These are phyloP conservation scores for Lithospermum erythrorhizon DNA, from an alignment of 257 asterid genomes.

Conservation along the genomic window DNA sequence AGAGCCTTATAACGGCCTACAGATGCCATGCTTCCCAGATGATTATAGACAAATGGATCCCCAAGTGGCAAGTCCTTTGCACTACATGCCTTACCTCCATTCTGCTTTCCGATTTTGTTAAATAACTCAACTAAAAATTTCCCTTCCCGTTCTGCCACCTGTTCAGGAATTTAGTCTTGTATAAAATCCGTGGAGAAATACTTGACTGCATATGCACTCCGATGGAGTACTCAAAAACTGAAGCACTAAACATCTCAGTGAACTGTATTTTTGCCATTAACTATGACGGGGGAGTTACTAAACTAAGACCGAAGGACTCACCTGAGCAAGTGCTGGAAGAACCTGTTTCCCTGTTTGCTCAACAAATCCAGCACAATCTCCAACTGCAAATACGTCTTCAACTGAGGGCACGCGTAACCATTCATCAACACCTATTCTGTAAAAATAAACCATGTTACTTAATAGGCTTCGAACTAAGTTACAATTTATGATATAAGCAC, in stretches of 20 bases:
- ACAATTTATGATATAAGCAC: too few relatives aligned
- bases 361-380: slow-evolving; percentile 89
- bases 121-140: slow-evolving; percentile 63
- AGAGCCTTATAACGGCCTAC: slow-evolving; percentile 87
- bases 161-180: slow-evolving; percentile 4
- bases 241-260: too few relatives aligned
- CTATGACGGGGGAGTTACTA: too few relatives aligned
- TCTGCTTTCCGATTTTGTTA: slow-evolving; percentile 37
- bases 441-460: not conserved
- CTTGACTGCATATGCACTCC: not conserved
- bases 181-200: not conserved
- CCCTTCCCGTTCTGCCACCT: slow-evolving; percentile 97
- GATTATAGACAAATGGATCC: slow-evolving; percentile 68
- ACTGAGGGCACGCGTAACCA: slow-evolving; percentile 76
- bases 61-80: slow-evolving; percentile 56
- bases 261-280: too few relatives aligned
- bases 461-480: not conserved
- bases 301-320: slow-evolving; percentile 7
- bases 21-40: slow-evolving; percentile 92
- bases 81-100: slow-evolving; percentile 61
- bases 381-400: slow-evolving; percentile 81
- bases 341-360: slow-evolving; percentile 70
- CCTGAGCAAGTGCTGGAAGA: slow-evolving; percentile 97
- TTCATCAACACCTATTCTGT: slow-evolving; percentile 81
- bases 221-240: too few relatives aligned